Percentiles rank a stretch among this genome's conserved stretches.
These are phyloP conservation scores for Trichaptum fuscoviolaceum DNA, from an alignment of 768 basidiomycete genomes.

Conservation along the genomic window DNA sequence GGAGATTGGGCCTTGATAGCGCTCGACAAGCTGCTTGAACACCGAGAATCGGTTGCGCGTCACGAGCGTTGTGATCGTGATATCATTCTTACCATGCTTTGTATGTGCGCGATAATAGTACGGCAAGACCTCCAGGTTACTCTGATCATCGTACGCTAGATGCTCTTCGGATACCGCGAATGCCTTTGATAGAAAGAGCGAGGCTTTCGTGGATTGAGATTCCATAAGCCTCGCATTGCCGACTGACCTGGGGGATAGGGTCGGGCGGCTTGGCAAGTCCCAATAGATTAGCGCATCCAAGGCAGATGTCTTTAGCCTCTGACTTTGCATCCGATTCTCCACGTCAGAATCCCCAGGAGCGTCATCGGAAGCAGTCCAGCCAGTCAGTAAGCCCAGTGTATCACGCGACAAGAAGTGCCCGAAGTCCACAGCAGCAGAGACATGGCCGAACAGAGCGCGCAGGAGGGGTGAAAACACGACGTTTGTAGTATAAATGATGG, in stretches of 20 bases:
- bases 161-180: slow-evolving; percentile 44
- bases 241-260: background rate
- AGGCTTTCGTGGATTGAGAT: background rate
- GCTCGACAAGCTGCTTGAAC: slow-evolving; percentile 64
- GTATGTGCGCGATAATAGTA: slow-evolving; percentile 73
- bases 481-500: background rate
- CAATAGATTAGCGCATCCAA: background rate
- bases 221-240: background rate
- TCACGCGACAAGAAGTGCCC: background rate
- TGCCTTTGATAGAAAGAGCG: slow-evolving; percentile 57
- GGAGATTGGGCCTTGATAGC: slow-evolving; percentile 82
- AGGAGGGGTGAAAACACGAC: background rate
- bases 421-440: slow-evolving; percentile 2
- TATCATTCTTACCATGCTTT: slow-evolving; percentile 52
- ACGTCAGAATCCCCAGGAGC: background rate
- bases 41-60: slow-evolving; percentile 75
- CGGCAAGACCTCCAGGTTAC: slow-evolving; percentile 59
- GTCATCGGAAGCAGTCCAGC: background rate
- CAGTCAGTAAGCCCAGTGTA: background rate
- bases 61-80: slow-evolving; percentile 82
- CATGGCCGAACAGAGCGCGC: background rate
- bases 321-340: background rate
- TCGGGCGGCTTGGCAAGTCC: background rate
- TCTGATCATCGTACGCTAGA: background rate
- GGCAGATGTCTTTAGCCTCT: background rate